Base-by-base conservation (phyloP, 331 rosid genomes). In the Acacia concinna region DNA sequence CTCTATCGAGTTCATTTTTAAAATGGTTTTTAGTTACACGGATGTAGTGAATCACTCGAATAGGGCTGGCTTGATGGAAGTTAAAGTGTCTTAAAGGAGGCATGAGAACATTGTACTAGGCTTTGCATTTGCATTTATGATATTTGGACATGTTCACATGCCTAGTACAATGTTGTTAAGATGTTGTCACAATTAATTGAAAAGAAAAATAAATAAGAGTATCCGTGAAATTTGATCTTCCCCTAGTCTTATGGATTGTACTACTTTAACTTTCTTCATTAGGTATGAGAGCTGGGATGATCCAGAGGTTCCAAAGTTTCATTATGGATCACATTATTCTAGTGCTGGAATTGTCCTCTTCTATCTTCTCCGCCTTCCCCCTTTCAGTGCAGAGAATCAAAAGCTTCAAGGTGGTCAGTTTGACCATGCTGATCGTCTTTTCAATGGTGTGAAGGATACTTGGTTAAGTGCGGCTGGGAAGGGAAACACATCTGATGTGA, bases 341-440 rank as follows among this genome's bases (percentile, higher is more conserved):
- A 96, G 99, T 91, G 99, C 99, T 87, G 99, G 99, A 84, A 96
- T 93, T 76, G 99, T 96, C 73, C 98, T 96, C 56, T 96, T 93
- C 87, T 96, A 96, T 88, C 92, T 96, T 80, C 90, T 96, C 67
- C 98, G 99, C 71, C 86, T 96, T 75, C 99, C 99, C 15, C 97
- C 99, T 49, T 96, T 96, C 83, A 93, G 99, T 83, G 73, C 81
- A 40, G 99, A 96, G 91, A 96, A 96, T 86, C 97, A 91, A 88
- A 96, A 93, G 88, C 93, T 96, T 82, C 99, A 96, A 78, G 99
- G 99, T 73, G 99, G 99, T 72, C 99, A 96, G 87, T 96, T 96
- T 84, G 99, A 96, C 82, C 99, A 96, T 88, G 99, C 99, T 74
- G 99, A 96, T 89, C 98, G 99, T 74, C 99, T 96, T 87, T 96